phyloP scores from a whole-genome alignment of 805 yeast genomes.

The Hemisphaericaspora nanyangensis region DNA sequence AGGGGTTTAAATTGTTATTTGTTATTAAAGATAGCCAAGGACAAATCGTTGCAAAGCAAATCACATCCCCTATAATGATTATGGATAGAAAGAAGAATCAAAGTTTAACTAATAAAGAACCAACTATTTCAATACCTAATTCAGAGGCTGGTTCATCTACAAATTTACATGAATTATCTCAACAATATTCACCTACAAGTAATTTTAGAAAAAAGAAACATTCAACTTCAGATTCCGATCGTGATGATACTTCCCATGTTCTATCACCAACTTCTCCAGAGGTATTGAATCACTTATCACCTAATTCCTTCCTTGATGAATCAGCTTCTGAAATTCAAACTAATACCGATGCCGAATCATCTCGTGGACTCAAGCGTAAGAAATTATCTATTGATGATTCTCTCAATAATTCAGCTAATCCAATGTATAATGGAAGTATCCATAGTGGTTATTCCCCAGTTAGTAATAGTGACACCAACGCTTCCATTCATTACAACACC shows the following conservation, averaged over 20 bases:
- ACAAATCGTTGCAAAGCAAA: conserved; percentile 63
- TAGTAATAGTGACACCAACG: conserved; percentile 43
- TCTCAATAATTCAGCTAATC: conserved; percentile 27
- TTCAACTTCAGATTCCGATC: conserved; percentile 9
- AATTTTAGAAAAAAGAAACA: conserved; percentile 6
- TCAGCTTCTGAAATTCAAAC: conserved; percentile 52
- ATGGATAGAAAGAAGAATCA: conserved; percentile 83
- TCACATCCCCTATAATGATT: conserved; percentile 77
- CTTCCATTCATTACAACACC: conserved; percentile 16
- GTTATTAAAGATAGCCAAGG: conserved; percentile 61
- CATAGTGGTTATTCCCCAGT: conserved; percentile 45
- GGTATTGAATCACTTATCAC: conserved; percentile 48
- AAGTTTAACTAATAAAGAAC: conserved; percentile 8
- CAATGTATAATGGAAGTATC: conserved; percentile 36
- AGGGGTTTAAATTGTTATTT: conserved; percentile 74
- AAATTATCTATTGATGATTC: conserved; percentile 47
- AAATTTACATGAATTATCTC: conserved; percentile 13
- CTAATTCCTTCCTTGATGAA: conserved; percentile 55
- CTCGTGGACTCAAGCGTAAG: conserved; percentile 46
- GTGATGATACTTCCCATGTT: conserved; percentile 4
- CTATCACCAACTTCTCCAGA: conserved; percentile 5
- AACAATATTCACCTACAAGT: neutral
- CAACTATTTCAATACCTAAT: conserved; percentile 14
- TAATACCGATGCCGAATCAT: conserved; percentile 28
- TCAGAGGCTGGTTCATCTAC: conserved; percentile 20